Conservation (phyloP, 208 protist genomes). For the Leishmania turanica region DNA sequence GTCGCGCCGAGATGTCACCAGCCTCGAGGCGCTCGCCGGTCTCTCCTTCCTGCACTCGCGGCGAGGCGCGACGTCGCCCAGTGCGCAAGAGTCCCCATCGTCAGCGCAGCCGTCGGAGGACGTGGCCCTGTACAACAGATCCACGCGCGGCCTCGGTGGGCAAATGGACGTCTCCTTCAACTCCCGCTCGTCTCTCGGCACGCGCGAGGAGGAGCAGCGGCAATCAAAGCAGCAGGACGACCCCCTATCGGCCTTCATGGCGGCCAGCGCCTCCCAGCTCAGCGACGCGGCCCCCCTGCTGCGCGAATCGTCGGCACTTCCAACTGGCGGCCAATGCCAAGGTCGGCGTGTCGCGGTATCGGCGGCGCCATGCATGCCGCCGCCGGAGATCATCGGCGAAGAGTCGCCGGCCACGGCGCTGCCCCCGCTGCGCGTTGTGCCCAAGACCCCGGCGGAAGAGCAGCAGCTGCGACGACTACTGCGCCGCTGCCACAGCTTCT, state of each 20-base stretch:
- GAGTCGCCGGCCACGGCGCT: constrained; percentile 28
- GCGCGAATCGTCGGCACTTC: constrained; percentile 24
- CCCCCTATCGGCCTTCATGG: constrained; percentile 24
- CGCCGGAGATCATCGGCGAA: not conserved
- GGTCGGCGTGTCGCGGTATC: constrained; percentile 70
- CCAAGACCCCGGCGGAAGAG: constrained; percentile 49
- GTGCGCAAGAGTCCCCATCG: constrained; percentile 25
- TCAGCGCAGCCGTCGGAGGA: constrained; percentile 27
- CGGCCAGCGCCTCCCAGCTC: constrained; percentile 8
- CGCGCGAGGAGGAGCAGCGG: not conserved
- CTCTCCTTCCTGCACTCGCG: constrained; percentile 30
- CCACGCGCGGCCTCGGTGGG: constrained; percentile 12
- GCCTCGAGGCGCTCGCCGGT: constrained; percentile 25
- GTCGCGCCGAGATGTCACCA: constrained; percentile 16
- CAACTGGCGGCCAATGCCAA: constrained; percentile 28
- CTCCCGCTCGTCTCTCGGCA: constrained; percentile 24
- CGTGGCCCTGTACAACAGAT: not conserved
- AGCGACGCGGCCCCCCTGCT: constrained; percentile 15
- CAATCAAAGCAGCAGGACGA: constrained; percentile 6
- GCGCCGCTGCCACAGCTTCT: constrained; percentile 69
- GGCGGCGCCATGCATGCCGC: constrained; percentile 39
- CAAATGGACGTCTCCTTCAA: constrained; percentile 28
- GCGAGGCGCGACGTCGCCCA: constrained; percentile 2
- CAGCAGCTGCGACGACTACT: constrained; percentile 52
- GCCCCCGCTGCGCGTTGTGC: constrained; percentile 46